Evolutionary conservation across 2,329 filamentous ascomycete genomes (phyloP), one percentile per base, ranked within the genome.

Genomic region (Epicoccum sorghinum): DNA sequence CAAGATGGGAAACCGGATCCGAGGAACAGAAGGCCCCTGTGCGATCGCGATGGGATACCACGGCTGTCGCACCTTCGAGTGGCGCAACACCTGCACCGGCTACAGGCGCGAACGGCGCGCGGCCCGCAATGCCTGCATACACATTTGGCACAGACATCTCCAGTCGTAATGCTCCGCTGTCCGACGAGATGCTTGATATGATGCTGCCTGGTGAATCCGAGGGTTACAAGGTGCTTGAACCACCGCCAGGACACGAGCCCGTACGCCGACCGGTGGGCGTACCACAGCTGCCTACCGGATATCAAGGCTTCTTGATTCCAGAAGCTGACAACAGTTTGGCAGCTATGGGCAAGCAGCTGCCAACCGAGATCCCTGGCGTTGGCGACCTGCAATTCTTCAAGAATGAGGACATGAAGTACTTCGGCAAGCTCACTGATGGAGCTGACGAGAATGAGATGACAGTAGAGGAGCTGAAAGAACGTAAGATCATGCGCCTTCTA

Each of bases 371-470:
- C 33, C 93, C 95, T 3, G 95, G 95, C 35, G 92, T 99, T 44
- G 93, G 93, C 35, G 95, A 99, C 73, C 79, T 99, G 46, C 93
- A 97, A 64, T 99, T 98, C 74, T 96, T 99, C 83, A 99, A 99
- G 78, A 86, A 92, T 1, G 95, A 99, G 75, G 95, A 99, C 75
- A 97, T 98, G 92, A 88, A 91, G 35, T 99, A 99, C 78, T 99
- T 99, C 69, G 93, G 93, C 55, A 98, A 99, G 80, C 85, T 99
- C 36, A 93, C 96, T 22, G 95, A 99, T 71, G 92, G 91, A 33
- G 89, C 89, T 24, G 92, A 98, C 65, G 95, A 99, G 77, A 96
- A 93, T 66, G 83, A 87, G 22, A 85, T 99, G 77, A 93, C 88
- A 18, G 92, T 99, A 8, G 95, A 99, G 43, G 93, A 99, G 69